Conservation (phyloP, 495 filamentous ascomycete genomes). For the Hypoxylon fragiforme region DNA sequence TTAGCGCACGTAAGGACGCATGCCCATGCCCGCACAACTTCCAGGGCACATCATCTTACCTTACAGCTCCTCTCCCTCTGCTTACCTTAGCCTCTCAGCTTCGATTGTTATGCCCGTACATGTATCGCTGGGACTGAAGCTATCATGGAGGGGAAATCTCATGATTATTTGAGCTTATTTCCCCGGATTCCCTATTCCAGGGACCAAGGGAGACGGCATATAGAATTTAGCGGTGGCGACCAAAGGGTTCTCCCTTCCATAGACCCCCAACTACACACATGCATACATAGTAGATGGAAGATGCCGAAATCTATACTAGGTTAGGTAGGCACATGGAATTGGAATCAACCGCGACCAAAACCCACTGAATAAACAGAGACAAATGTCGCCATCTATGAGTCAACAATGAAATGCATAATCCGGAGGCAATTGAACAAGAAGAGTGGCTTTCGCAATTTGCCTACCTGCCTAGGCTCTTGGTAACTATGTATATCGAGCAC, state of each 20-base stretch:
- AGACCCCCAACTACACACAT: too few species aligned
- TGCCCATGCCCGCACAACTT: not conserved
- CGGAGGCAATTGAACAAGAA: too few species aligned
- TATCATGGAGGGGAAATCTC: conserved; percentile 14
- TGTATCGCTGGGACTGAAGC: conserved; percentile 9
- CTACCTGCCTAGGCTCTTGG: too few species aligned
- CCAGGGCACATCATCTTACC: conserved; percentile 2
- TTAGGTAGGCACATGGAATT: too few species aligned
- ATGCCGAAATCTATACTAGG: too few species aligned
- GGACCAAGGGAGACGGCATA: conserved; percentile 19
- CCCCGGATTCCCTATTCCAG: conserved; percentile 14
- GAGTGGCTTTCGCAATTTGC: too few species aligned
- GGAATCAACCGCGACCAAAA: too few species aligned
- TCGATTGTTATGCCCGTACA: not conserved
- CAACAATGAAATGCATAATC: too few species aligned
- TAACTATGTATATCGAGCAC: too few species aligned
- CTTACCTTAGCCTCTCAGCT: not conserved
- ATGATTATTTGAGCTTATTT: conserved; percentile 19
- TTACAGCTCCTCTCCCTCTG: conserved; percentile 17
- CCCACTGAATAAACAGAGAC: too few species aligned
- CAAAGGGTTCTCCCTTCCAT: not conserved
- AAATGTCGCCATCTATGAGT: too few species aligned
- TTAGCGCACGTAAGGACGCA: not conserved
- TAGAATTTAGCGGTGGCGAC: conserved; percentile 28
- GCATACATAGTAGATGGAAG: too few species aligned